Percentiles rank a stretch among this genome's conserved stretches.
phyloP scores from a whole-genome alignment of 2,329 filamentous ascomycete genomes.

The Endothia cerciana region DNA sequence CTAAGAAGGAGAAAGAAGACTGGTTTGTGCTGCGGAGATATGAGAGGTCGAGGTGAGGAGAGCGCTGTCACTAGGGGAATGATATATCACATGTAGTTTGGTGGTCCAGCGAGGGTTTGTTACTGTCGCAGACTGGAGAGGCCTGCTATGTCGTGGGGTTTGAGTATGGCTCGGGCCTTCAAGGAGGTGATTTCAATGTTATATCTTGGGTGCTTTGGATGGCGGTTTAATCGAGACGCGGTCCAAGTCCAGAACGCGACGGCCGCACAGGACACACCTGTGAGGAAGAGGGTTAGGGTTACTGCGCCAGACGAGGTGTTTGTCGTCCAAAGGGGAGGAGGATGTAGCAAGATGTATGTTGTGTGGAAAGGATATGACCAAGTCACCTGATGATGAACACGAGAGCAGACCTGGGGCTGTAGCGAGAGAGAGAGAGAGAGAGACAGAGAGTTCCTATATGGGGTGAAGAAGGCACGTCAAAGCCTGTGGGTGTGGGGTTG shows the following conservation, averaged over 20 bases:
- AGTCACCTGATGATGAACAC: not conserved
- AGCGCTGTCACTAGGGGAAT: not conserved
- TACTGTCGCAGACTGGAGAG: not conserved
- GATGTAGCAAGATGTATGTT: not conserved
- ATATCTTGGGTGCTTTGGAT: constrained; percentile 10
- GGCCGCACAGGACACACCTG: not conserved
- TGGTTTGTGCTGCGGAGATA: not conserved
- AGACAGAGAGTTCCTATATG: not conserved
- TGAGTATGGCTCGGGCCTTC: not conserved
- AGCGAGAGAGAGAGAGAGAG: not conserved
- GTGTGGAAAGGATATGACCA: not conserved
- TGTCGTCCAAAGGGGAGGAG: not conserved
- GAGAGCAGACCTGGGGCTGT: not conserved
- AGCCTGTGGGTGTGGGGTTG: not conserved
- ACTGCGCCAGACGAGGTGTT: not conserved
- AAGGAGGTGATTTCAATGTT: constrained; percentile 16
- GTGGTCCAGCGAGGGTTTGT: not conserved
- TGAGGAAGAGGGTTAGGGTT: not conserved
- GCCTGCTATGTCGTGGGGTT: not conserved
- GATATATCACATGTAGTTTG: not conserved
- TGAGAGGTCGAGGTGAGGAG: not conserved
- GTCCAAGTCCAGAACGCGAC: constrained; percentile 23
- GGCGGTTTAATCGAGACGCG: constrained; percentile 31
- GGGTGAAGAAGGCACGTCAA: not conserved
- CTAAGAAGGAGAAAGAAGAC: not conserved